phyloP scores from a whole-genome alignment of 352 stramenopile species.

The Pythium scleroteichum region DNA sequence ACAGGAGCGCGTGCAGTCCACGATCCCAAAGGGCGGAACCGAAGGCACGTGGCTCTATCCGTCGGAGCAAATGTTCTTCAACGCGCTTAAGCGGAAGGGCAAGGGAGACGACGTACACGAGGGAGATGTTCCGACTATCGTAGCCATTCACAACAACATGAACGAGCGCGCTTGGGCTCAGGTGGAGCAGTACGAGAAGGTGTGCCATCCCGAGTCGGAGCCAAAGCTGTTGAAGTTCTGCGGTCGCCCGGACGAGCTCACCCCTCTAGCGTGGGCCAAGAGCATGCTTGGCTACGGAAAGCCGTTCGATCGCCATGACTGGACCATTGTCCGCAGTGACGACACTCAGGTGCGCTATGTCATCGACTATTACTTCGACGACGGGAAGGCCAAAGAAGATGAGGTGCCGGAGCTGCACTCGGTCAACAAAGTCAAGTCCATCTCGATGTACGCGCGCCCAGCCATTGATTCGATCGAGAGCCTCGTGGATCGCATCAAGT shows the following conservation, averaged over 20 bases:
- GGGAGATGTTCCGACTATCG: slow-evolving; percentile 92
- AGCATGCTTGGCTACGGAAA: slow-evolving; percentile 80
- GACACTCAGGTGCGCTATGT: slow-evolving; percentile 96
- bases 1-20: slow-evolving; percentile 93
- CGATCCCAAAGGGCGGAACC: slow-evolving; percentile 95
- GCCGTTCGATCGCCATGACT: slow-evolving; percentile 99
- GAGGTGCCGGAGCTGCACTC: slow-evolving; percentile 85
- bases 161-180: slow-evolving; percentile 98
- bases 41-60: slow-evolving; percentile 98
- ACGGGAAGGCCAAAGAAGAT: slow-evolving; percentile 78
- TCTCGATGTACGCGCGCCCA: slow-evolving; percentile 87
- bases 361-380: slow-evolving; percentile 99
- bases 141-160: slow-evolving; percentile 99
- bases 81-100: slow-evolving; percentile 96
- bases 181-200: slow-evolving; percentile 97
- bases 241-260: slow-evolving; percentile 95
- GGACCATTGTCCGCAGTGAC: slow-evolving; percentile 92
- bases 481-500: slow-evolving; percentile 84
- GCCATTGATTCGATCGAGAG: slow-evolving; percentile 74
- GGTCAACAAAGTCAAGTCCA: slow-evolving; percentile 81
- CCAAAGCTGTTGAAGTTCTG: slow-evolving; percentile 97
- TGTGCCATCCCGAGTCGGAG: slow-evolving; percentile 70
- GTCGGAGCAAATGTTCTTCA: slow-evolving; percentile 99
- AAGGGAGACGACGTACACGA: slow-evolving; percentile 97
- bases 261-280: slow-evolving; percentile 94